Base-by-base conservation (phyloP, 108 stramenopile species). In the Cyclotella kingstonii region DNA sequence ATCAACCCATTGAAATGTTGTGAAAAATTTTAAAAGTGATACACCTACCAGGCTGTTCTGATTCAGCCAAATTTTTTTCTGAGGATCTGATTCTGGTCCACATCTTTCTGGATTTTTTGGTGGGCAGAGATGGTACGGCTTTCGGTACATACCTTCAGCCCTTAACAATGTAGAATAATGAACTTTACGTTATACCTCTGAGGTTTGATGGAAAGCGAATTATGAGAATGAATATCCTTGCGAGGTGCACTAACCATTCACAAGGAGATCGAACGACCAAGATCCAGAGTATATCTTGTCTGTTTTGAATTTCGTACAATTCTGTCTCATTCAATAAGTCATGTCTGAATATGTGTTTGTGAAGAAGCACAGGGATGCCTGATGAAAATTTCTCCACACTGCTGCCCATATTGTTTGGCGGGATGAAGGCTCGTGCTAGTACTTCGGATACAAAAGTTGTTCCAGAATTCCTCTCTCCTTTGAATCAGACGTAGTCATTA, bases 311-410 rank as follows among this genome's bases (percentile, higher is more conserved):
- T 23, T 73, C 65, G 12, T 58, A 49, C 25, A 77, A 34, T 41
- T 77, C 76, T 42, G 38, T 46, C 10, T 44, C 36, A 54, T 77
- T 67, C 28, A 77, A 36, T 52, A 68, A 67, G 45, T 77, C 76
- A 26, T 77, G 76, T 22, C 70, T 50, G 41, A 77, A 77, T 71
- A 77, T 77, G 19, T 77, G 76, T 39, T 77, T 77, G 30, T 73
- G 60, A 12, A 68, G 22, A 14, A 77, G 18, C 3, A 68, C 76
- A 0, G 76, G 76, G n/a, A 77, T 67, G 29, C 60, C 66, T 10
- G 42, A 51, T 4, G 70, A 45, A 50, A 77, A 77, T 29, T 43
- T 31, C 26, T 76, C 74, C 17, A 49, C 40, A 18, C 51, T 40
- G 40, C 27, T 58, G 4, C 65, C 66, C 65, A 76, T 38, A 1